These are phyloP conservation scores for Phialophora expanda DNA, from an alignment of 2,329 filamentous ascomycete species.

Conservation along the genomic window DNA sequence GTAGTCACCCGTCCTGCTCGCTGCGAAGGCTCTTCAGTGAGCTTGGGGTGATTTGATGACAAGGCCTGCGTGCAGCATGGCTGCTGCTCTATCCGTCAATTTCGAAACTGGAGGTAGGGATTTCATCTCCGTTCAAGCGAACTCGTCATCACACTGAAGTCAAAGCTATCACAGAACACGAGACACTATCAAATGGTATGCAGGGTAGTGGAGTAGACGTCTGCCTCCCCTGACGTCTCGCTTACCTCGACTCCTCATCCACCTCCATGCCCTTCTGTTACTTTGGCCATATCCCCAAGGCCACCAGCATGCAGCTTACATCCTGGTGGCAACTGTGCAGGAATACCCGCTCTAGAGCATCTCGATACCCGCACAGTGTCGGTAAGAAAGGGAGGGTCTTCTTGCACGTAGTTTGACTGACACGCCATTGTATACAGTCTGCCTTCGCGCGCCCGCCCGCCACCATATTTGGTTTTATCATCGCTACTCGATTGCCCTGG, in stretches of 20 bases:
- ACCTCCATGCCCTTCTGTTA: neutral
- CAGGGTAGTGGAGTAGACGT: slow-evolving; percentile 1
- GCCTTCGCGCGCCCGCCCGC: neutral
- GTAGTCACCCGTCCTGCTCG: neutral
- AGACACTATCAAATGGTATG: neutral
- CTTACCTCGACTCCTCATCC: slow-evolving; percentile 13
- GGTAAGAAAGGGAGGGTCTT: neutral
- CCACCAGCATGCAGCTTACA: neutral
- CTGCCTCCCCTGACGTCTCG: slow-evolving; percentile 1
- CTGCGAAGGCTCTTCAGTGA: neutral
- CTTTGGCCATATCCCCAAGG: neutral
- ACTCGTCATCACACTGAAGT: neutral
- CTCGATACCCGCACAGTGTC: neutral
- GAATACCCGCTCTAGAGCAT: neutral
- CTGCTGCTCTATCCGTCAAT: neutral
- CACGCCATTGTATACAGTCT: neutral
- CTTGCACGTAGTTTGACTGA: neutral
- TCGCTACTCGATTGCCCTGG: slow-evolving; percentile 4
- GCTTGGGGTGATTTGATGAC: no score
- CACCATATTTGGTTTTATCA: neutral
- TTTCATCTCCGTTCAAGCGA: neutral
- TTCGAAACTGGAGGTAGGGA: neutral
- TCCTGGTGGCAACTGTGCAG: neutral
- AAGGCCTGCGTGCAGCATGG: neutral
- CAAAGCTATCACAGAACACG: neutral